Base-by-base conservation (phyloP, 1,284 basidiomycete species). In the Sanghuangporus sanghuang region DNA sequence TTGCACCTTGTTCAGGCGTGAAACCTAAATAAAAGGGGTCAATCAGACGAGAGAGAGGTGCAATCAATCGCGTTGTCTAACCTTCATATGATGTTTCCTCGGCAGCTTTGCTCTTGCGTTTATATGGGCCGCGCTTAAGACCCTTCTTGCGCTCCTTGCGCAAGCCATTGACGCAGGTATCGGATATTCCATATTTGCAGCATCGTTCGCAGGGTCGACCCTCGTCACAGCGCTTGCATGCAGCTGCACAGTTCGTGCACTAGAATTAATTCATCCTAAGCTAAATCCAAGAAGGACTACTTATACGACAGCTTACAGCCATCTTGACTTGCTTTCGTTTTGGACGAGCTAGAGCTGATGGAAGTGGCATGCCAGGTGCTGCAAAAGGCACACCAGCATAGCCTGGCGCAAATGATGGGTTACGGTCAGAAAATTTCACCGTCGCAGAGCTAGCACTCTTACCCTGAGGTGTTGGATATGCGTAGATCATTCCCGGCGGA, bases 311-410 rank as follows among this genome's bases (percentile, higher is more conserved):
- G 78, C 87, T 76, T 72, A 90, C 88, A 63, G 92, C 92, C 85
- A 92, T 93, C 78, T 94, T 94, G 64, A 94, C 92, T 73, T 94
- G 92, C 71, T 86, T 91, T 64, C 92, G 87, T 74, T 94, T 94
- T 1, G 85, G 77, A 58, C 78, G 79, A 50, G 61, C 52, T 38
- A 57, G 53, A 50, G 56, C 57, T 11, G 62, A 64, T 61, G 63
- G 64, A 63, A 59, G 57, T 12, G 66, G 70, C 77, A 52, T 67
- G 84, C 84, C 77, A 77, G 80, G 81, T 2, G 77, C 73, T 46
- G 44, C 44, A 62, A 79, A 79, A 0, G 78, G 73, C 14, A 74
- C 72, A 5, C 66, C 9, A 32, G 64, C 39, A 39, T 63, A 67
- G 18, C 59, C 58, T 62, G 38, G 39, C 23, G 40, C 44, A 46